Evolutionary conservation across 2,329 filamentous ascomycete genomes (phyloP).

Genomic region (Beauveria australis): DNA sequence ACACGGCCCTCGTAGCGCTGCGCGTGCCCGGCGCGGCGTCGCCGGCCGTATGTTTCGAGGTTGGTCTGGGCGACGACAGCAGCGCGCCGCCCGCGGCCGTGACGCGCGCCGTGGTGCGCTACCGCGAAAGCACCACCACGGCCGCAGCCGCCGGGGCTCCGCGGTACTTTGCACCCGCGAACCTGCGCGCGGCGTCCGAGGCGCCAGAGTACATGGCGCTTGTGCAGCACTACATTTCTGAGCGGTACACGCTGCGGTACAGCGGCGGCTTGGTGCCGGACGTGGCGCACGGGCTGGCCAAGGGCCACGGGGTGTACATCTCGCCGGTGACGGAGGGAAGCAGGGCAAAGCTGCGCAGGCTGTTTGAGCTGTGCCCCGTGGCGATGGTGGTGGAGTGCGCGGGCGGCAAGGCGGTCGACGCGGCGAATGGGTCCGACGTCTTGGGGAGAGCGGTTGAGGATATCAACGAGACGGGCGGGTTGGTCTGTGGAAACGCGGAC

Average conservation of each 20-base stretch:
- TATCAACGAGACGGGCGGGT: conserved; percentile 41
- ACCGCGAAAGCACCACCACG: conserved; percentile 23
- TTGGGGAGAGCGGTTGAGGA: conserved; percentile 29
- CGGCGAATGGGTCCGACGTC: conserved; percentile 32
- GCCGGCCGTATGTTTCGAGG: conserved; percentile 39
- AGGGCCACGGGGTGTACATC: conserved; percentile 54
- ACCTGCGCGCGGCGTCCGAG: conserved; percentile 49
- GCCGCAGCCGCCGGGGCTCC: conserved; percentile 34
- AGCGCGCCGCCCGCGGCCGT: conserved; percentile 26
- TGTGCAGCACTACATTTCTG: conserved; percentile 39
- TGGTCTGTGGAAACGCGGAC: conserved; percentile 42
- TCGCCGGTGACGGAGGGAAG: conserved; percentile 45
- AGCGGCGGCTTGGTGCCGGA: conserved; percentile 55
- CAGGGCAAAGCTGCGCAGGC: conserved; percentile 47
- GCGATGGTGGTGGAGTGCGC: conserved; percentile 53
- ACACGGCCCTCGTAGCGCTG: conserved; percentile 47
- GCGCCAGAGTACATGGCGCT: conserved; percentile 40
- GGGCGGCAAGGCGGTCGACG: conserved; percentile 47
- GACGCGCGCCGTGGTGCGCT: conserved; percentile 31
- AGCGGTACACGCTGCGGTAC: conserved; percentile 52
- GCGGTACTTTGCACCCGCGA: conserved; percentile 55
- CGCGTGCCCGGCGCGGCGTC: conserved; percentile 30
- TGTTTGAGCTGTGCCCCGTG: conserved; percentile 54
- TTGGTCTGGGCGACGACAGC: conserved; percentile 30
- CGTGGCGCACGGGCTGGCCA: conserved; percentile 49